Conservation (phyloP, 2,329 filamentous ascomycete genomes). For the Pseudogymnoascus sp. region DNA sequence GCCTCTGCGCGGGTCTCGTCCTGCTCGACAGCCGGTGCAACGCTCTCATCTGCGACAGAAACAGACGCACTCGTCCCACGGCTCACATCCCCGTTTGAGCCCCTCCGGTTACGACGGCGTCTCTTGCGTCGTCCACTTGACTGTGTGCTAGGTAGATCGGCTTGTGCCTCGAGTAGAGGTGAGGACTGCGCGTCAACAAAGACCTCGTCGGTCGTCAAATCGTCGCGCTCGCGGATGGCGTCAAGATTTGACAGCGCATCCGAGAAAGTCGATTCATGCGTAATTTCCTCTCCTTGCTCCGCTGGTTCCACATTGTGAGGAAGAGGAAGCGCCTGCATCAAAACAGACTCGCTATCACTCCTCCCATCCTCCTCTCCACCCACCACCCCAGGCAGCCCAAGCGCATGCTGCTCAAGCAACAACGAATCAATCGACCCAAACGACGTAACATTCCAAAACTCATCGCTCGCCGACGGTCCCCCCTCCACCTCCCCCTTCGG, state of each 20-base stretch:
- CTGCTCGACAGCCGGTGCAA: not conserved
- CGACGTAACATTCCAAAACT: not conserved
- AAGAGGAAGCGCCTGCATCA: not conserved
- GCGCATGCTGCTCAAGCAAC: not conserved
- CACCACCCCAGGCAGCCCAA: not conserved
- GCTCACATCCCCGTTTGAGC: not conserved
- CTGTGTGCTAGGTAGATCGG: not conserved
- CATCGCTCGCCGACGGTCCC: not conserved
- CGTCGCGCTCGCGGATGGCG: not conserved
- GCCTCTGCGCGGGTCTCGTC: not conserved
- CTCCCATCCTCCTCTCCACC: not conserved
- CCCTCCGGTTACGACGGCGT: not conserved
- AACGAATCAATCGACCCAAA: not conserved
- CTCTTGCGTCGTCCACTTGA: not conserved
- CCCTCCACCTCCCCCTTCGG: conserved; percentile 37
- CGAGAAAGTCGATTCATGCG: not conserved
- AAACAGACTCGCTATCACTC: not conserved
- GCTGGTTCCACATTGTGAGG: not conserved
- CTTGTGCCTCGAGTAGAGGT: conserved; percentile 13
- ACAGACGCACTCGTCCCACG: not conserved
- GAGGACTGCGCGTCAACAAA: conserved; percentile 28
- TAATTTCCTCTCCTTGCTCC: not conserved
- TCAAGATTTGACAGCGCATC: not conserved
- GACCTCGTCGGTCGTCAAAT: conserved; percentile 15
- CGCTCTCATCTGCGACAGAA: not conserved